These are phyloP conservation scores for Cryphonectria radicalis DNA, from an alignment of 2,329 filamentous ascomycete species.

Conservation along the genomic window DNA sequence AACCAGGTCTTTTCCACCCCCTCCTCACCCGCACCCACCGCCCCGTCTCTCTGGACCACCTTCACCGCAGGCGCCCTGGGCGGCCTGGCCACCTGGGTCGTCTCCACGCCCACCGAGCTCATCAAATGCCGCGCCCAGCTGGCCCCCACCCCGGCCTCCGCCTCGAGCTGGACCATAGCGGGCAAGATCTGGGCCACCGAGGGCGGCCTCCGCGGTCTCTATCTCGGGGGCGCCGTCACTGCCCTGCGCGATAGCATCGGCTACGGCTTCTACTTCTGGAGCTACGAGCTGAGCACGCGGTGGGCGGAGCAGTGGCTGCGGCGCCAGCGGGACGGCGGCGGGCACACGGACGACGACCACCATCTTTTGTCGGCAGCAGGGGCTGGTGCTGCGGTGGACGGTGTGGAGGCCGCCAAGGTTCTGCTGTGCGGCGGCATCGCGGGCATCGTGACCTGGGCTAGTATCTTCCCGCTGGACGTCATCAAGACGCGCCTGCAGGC, in stretches of 20 bases:
- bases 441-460: slow-evolving; percentile 86
- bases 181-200: slow-evolving; percentile 60
- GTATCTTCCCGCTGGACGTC: slow-evolving; percentile 88
- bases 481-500: slow-evolving; percentile 92
- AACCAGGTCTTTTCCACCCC: slow-evolving; percentile 39
- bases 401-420: slow-evolving; percentile 62
- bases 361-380: background rate
- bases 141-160: slow-evolving; percentile 40
- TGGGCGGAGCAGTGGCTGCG: slow-evolving; percentile 45
- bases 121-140: slow-evolving; percentile 89
- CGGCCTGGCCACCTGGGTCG: slow-evolving; percentile 81
- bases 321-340: too few species aligned
- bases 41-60: slow-evolving; percentile 64
- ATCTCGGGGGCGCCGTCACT: slow-evolving; percentile 80
- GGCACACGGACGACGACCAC: too few species aligned
- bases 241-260: slow-evolving; percentile 83
- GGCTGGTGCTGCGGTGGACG: slow-evolving; percentile 30
- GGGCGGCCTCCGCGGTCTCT: slow-evolving; percentile 72
- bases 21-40: slow-evolving; percentile 36
- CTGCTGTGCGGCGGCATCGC: slow-evolving; percentile 86
- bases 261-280: slow-evolving; percentile 98
- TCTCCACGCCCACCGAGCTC: slow-evolving; percentile 88
- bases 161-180: slow-evolving; percentile 67
- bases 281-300: slow-evolving; percentile 77
- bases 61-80: slow-evolving; percentile 82